These are phyloP conservation scores for Trichaptum fuscoviolaceum DNA, from an alignment of 768 basidiomycete species.

Conservation along the genomic window DNA sequence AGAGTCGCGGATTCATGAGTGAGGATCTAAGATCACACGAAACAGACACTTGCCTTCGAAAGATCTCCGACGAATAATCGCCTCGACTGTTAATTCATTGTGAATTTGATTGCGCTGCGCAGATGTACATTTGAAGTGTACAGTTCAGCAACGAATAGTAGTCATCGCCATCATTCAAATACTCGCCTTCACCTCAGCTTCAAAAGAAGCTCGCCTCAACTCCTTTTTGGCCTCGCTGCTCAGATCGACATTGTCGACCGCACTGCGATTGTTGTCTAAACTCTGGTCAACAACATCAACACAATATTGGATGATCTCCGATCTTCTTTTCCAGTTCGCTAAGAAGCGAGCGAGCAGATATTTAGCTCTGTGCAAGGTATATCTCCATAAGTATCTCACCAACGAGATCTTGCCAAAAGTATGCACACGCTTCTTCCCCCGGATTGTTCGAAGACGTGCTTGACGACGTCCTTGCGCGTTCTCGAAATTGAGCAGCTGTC, in stretches of 20 bases:
- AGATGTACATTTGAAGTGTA: background rate
- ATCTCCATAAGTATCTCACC: constrained; percentile 35
- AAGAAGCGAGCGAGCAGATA: constrained; percentile 17
- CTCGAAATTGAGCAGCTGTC: constrained; percentile 68
- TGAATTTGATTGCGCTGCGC: constrained; percentile 67
- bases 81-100: constrained; percentile 69
- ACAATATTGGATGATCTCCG: constrained; percentile 73
- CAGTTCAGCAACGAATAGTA: background rate
- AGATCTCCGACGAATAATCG: constrained; percentile 64
- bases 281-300: constrained; percentile 63
- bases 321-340: constrained; percentile 64
- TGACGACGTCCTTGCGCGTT: constrained; percentile 47
- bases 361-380: constrained; percentile 32
- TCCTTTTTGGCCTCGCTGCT: constrained; percentile 44
- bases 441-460: constrained; percentile 35
- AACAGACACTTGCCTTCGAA: constrained; percentile 50
- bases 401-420: constrained; percentile 74
- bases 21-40: constrained; percentile 11
- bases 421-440: constrained; percentile 70
- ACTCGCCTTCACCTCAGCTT: constrained; percentile 67
- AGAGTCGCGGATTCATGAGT: constrained; percentile 6
- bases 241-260: constrained; percentile 36
- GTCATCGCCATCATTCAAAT: background rate
- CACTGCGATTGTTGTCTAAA: constrained; percentile 47
- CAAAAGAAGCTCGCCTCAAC: constrained; percentile 52